Conservation (phyloP, 2,329 filamentous ascomycete genomes). For the Grosmannia clavigera region DNA sequence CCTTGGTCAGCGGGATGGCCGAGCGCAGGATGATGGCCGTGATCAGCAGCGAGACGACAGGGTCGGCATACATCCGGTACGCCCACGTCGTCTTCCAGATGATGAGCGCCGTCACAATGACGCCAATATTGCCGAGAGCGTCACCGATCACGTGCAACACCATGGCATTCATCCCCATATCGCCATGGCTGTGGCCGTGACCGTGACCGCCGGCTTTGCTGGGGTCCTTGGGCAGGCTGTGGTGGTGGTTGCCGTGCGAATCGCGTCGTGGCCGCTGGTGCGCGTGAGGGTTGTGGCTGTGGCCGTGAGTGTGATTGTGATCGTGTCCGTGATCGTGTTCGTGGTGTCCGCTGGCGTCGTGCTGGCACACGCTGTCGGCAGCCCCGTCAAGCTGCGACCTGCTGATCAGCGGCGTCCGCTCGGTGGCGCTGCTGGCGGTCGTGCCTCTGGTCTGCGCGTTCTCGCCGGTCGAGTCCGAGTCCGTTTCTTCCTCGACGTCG, state of each 20-base stretch:
- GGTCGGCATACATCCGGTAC: conserved; percentile 80
- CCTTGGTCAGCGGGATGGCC: conserved; percentile 65
- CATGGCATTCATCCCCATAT: conserved; percentile 92
- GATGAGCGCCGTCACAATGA: conserved; percentile 69
- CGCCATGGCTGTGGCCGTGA: conserved; percentile 66
- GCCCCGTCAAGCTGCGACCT: conserved; percentile 13
- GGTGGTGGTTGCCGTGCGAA: conserved; percentile 55
- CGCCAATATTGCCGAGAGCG: conserved; percentile 74
- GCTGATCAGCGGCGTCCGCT: conserved; percentile 26
- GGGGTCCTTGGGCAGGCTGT: conserved; percentile 73
- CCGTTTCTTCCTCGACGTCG: conserved; percentile 35
- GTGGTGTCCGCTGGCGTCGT: conserved; percentile 1
- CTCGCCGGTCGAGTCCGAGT: conserved; percentile 27
- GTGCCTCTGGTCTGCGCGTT: neutral
- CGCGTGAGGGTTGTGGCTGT: conserved; percentile 13
- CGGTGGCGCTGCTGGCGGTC: conserved; percentile 16
- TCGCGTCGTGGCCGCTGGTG: conserved; percentile 27
- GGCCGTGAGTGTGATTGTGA: conserved; percentile 15
- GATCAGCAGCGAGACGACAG: conserved; percentile 85
- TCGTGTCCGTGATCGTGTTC: conserved; percentile 16
- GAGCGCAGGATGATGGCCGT: conserved; percentile 66
- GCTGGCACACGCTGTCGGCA: neutral
- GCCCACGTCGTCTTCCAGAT: conserved; percentile 84
- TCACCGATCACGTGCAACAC: conserved; percentile 68
- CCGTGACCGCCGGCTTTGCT: conserved; percentile 49